Evolutionary conservation across 192 early-diverging fungal genomes (phyloP), one percentile per base, ranked within the genome.

Genomic region (Coemansia sp.): DNA sequence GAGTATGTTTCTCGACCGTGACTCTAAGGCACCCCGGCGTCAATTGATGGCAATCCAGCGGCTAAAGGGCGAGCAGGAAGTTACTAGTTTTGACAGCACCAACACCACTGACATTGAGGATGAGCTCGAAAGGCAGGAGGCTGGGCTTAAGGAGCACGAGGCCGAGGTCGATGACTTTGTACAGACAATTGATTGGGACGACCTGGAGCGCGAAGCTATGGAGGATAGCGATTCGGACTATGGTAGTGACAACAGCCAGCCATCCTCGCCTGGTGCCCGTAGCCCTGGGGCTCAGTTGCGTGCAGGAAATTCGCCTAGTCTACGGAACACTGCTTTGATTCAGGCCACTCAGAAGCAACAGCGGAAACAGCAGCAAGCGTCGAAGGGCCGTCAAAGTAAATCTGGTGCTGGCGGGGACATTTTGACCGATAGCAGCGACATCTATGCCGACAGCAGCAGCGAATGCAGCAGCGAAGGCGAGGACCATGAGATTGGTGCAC

Each of bases 161-260:
- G 76, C 61, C 51, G 78, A 86, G 61, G 66, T 84, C 26, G 71
- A 82, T 11, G 68, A 72, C 23, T 88, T 89, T 62, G 69, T 90
- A 21, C 82, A 85, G 51, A 83, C 79, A 18, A 65, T 81, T 38
- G 77, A 86, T 58, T 86, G 84, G 63, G 79, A 85, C 50, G 74
- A 87, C 38, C 63, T 83, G 59, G 87, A 88, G 38, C 82, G 83
- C 35, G 85, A 87, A 61, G 63, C 69, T 3, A 79, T 79, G 77
- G 70, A 62, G 11, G 77, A 71, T 42, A 74, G 62, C 70, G 71
- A 85, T 69, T 79, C 75, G 21, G 84, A 79, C 45, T 61, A 37
- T 21, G 53, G 48, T 31, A 42, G 59, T 0, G 62, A 46, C 24
- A 9, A 43, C 20, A 46, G 62, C 36, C 56, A 45, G 28, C 33